A percentile compares a stretch with the other conserved stretches of the same genome.
Conservation (phyloP, 2,329 filamentous ascomycete genomes). For the Corynespora cassiicola region DNA sequence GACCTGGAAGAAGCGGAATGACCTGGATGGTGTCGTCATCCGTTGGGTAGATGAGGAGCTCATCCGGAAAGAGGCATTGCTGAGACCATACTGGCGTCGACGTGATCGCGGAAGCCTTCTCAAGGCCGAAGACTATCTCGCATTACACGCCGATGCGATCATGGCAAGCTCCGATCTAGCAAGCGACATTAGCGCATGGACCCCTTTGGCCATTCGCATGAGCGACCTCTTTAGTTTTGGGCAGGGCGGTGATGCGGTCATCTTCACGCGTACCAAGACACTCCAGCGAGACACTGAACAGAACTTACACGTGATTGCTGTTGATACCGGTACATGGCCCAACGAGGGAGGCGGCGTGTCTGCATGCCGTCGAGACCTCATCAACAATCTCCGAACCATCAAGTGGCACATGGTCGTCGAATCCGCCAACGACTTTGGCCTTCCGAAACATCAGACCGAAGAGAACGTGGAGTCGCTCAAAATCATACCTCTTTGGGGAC, state of each 20-base stretch:
- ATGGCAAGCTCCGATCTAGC: conserved; percentile 60
- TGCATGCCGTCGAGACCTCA: conserved; percentile 50
- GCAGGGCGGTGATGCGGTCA: conserved; percentile 59
- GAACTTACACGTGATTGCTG: conserved; percentile 48
- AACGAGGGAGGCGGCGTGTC: conserved; percentile 52
- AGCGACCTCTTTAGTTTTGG: conserved; percentile 61
- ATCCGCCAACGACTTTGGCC: conserved; percentile 50
- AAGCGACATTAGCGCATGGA: conserved; percentile 60
- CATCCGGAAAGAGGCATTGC: conserved; percentile 41
- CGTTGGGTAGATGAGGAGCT: conserved; percentile 49
- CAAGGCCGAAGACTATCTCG: conserved; percentile 47
- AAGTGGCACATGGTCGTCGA: conserved; percentile 53
- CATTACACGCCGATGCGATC: conserved; percentile 55
- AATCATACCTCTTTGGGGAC: conserved; percentile 50
- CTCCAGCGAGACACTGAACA: conserved; percentile 52
- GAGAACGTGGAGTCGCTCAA: conserved; percentile 52
- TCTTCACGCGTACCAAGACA: conserved; percentile 57
- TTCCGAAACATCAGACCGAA: conserved; percentile 52
- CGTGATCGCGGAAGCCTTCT: conserved; percentile 44
- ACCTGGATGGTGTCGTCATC: conserved; percentile 48
- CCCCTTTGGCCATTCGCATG: conserved; percentile 58
- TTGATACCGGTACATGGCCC: conserved; percentile 52
- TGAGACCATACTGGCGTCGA: conserved; percentile 46
- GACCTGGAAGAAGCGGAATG: conserved; percentile 47
- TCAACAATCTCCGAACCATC: conserved; percentile 51